These are phyloP conservation scores for Thraustochytrium striatum DNA, from an alignment of 352 stramenopile genomes.

Conservation along the genomic window DNA sequence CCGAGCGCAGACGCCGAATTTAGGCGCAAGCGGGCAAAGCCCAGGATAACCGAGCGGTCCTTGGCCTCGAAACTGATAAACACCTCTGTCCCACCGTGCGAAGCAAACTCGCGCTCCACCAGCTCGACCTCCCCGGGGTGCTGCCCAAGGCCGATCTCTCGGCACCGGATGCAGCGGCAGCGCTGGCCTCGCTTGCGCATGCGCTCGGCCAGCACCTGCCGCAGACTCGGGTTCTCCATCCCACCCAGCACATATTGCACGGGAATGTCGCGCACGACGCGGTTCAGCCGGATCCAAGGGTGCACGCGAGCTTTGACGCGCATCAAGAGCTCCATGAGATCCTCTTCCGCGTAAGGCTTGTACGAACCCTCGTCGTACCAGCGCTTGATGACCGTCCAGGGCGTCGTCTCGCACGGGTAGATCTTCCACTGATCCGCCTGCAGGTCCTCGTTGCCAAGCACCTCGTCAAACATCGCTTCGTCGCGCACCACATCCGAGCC, in stretches of 20 bases:
- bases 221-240: slow-evolving; percentile 81
- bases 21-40: slow-evolving; percentile 78
- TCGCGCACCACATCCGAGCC: slow-evolving; percentile 74
- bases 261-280: slow-evolving; percentile 85
- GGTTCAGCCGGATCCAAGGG: slow-evolving; percentile 87
- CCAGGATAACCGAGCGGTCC: slow-evolving; percentile 79
- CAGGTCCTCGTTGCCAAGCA: slow-evolving; percentile 75
- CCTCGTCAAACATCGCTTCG: slow-evolving; percentile 79
- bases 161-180: slow-evolving; percentile 82
- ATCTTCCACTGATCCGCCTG: slow-evolving; percentile 91
- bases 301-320: slow-evolving; percentile 79
- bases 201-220: slow-evolving; percentile 73
- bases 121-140: slow-evolving; percentile 66
- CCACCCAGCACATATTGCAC: slow-evolving; percentile 85
- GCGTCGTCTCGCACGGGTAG: slow-evolving; percentile 77
- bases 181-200: slow-evolving; percentile 60
- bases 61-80: slow-evolving; percentile 85
- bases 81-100: slow-evolving; percentile 76
- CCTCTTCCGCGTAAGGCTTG: slow-evolving; percentile 76
- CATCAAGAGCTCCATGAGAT: slow-evolving; percentile 79
- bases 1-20: no score
- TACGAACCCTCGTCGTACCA: slow-evolving; percentile 75
- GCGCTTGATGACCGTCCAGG: slow-evolving; percentile 58
- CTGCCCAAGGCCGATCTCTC: slow-evolving; percentile 76
- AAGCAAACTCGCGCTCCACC: slow-evolving; percentile 70